Percentiles rank a stretch among this genome's conserved stretches.
These are phyloP conservation scores for Phyllostachys edulis DNA, from an alignment of 176 grass and related monocot genomes.

Conservation along the genomic window DNA sequence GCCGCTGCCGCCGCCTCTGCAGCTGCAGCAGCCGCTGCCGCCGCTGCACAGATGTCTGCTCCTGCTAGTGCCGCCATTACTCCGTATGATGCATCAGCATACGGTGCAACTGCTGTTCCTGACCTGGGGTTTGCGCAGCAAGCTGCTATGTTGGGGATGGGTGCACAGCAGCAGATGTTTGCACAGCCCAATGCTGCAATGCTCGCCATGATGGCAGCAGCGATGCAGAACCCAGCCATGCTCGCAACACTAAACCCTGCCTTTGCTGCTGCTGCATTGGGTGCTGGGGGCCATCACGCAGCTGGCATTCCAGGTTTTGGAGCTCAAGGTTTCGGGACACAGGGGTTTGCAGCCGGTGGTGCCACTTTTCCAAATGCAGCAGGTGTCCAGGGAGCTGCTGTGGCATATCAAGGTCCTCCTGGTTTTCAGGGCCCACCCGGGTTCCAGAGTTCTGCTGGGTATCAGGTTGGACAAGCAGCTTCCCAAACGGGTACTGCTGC, in stretches of 20 bases:
- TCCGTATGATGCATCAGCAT: slow-evolving; percentile 54
- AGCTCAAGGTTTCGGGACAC: slow-evolving; percentile 58
- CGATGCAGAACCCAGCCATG: slow-evolving; percentile 91
- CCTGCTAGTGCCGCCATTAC: slow-evolving; percentile 35
- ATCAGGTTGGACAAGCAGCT: slow-evolving; percentile 74
- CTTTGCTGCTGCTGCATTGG: slow-evolving; percentile 80
- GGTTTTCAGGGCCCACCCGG: slow-evolving; percentile 90
- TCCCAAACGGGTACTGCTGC: slow-evolving; percentile 45
- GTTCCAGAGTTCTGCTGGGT: slow-evolving; percentile 60
- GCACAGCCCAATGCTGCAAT: slow-evolving; percentile 84
- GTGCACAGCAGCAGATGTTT: slow-evolving; percentile 62
- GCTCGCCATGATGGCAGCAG: slow-evolving; percentile 84
- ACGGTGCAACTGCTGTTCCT: slow-evolving; percentile 40
- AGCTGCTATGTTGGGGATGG: slow-evolving; percentile 67
- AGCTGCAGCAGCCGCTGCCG: neutral
- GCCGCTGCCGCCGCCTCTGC: slow-evolving; percentile 26
- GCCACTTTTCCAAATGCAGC: slow-evolving; percentile 52
- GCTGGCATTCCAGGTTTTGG: slow-evolving; percentile 57
- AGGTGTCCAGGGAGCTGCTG: slow-evolving; percentile 52
- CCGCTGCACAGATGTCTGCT: slow-evolving; percentile 26
- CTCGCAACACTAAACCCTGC: slow-evolving; percentile 82
- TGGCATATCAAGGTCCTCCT: slow-evolving; percentile 68
- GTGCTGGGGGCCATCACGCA: slow-evolving; percentile 54
- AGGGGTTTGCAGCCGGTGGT: slow-evolving; percentile 48
- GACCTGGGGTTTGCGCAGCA: slow-evolving; percentile 72